Base-by-base conservation (phyloP, 2,329 filamentous ascomycete species). In the Sporothrix curviconia region DNA sequence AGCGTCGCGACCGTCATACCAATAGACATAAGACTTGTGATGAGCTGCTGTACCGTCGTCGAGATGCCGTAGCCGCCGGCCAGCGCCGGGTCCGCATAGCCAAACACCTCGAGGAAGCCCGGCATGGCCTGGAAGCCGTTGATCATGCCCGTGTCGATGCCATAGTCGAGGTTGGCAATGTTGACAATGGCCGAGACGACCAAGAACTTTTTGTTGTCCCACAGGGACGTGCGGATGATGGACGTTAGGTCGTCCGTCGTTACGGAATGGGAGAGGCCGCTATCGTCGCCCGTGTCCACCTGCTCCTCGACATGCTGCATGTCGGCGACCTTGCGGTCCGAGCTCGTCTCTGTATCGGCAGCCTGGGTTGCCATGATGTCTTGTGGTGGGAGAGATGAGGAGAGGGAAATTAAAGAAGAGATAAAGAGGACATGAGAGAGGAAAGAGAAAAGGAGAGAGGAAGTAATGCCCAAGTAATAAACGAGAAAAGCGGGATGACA, bases 111-210 rank as follows among this genome's bases (percentile, higher is more conserved):
- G 44, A 71, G 61, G 59, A 71, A 71, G 8, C 69, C 69, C 4
- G 68, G 69, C 69, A 71, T 71, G 28, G 69, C 68, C 60, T 68
- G 63, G 53, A 70, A 68, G 17, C 69, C 69, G n/a, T 68, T 67
- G 14, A 70, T 64, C 15, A 70, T 63, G 8, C 66, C 67, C 12
- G 70, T 69, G 53, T 71, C 69, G 34, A 71, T 63, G 15, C 68
- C 66, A 65, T 70, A 70, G 60, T 70, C 68, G 58, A 70, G 70
- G 17, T 65, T 68, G 7, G 68, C 67, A 22, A 71, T 50, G 2
- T 67, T 68, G 6, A 65, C 62, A n/a, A 69, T 55, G 37, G 59
- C 64, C 50, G 66, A 69, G n/a, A 68, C 68, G 7, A 54, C 40
- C 12, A 68, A 56, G 36, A 66, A 69, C 56, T 68, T 69, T 15